A percentile compares a stretch with the other conserved stretches of the same genome.
Conservation (phyloP, 2,329 filamentous ascomycete genomes). For the Alternaria sp. region DNA sequence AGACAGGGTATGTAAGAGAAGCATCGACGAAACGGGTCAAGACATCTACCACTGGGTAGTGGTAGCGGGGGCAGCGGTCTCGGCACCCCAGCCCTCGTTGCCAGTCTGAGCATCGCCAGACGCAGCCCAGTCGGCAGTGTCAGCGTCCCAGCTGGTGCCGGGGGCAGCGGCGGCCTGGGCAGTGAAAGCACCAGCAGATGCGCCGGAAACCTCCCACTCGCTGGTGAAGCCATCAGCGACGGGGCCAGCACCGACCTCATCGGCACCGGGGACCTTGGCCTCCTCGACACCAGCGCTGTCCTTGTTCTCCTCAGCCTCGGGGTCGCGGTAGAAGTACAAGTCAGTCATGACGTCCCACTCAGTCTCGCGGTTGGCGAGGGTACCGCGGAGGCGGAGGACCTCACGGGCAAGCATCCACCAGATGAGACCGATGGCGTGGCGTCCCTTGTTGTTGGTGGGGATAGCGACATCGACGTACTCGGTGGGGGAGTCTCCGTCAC, state of each 20-base stretch:
- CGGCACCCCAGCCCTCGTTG: conserved; percentile 60
- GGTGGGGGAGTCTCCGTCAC: conserved; percentile 98
- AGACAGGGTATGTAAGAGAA: conserved; percentile 45
- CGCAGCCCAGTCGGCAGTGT: conserved; percentile 72
- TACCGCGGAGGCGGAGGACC: conserved; percentile 98
- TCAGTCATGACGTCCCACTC: conserved; percentile 99
- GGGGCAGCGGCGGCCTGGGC: conserved; percentile 64
- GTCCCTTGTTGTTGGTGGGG: conserved; percentile 99
- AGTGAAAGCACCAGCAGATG: conserved; percentile 68
- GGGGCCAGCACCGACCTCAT: conserved; percentile 81
- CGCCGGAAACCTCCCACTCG: conserved; percentile 84
- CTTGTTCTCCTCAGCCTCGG: conserved; percentile 99
- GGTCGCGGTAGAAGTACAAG: conserved; percentile 99
- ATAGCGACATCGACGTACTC: conserved; percentile 99
- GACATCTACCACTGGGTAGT: conserved; percentile 54
- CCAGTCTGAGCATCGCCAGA: conserved; percentile 56
- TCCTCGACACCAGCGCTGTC: conserved; percentile 82
- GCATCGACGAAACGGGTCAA: conserved; percentile 20
- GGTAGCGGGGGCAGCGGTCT: conserved; percentile 43
- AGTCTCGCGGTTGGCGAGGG: conserved; percentile 91
- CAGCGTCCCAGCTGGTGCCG: conserved; percentile 69
- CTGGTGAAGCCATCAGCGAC: conserved; percentile 80
- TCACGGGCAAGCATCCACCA: conserved; percentile 99
- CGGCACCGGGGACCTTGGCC: conserved; percentile 79
- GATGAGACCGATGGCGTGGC: conserved; percentile 96